These are phyloP conservation scores for Ascochyta pisi DNA, from an alignment of 2,329 filamentous ascomycete species.

Conservation along the genomic window DNA sequence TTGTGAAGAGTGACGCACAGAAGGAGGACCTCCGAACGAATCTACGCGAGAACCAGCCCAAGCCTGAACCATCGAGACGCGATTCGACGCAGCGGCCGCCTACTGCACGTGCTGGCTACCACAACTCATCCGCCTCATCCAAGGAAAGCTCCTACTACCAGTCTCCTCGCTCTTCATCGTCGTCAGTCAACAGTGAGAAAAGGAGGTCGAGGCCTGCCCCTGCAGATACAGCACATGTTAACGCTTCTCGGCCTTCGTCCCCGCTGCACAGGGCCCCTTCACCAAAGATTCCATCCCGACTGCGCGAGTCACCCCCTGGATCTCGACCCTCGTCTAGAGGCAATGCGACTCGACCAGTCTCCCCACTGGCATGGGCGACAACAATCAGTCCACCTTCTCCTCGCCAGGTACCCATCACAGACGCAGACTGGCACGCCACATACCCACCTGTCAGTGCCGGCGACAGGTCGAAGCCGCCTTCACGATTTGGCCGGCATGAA, in stretches of 20 bases:
- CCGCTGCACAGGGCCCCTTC: constrained; percentile 34
- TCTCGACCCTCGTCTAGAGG: constrained; percentile 41
- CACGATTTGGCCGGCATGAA: constrained; percentile 40
- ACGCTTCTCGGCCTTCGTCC: constrained; percentile 32
- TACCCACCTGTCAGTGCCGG: constrained; percentile 34
- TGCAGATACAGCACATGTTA: constrained; percentile 26
- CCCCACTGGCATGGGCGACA: constrained; percentile 34
- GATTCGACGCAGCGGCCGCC: constrained; percentile 27
- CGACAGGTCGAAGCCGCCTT: constrained; percentile 36
- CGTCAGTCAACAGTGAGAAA: constrained; percentile 33
- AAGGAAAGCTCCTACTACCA: constrained; percentile 30
- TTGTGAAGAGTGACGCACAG: constrained; percentile 46
- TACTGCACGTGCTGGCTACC: constrained; percentile 22
- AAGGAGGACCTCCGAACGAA: constrained; percentile 43
- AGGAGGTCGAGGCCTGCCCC: constrained; percentile 27
- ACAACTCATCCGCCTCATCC: constrained; percentile 34
- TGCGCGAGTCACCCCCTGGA: constrained; percentile 31
- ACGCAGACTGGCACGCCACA: constrained; percentile 42
- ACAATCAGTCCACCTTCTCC: constrained; percentile 27
- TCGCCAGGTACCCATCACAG: constrained; percentile 29
- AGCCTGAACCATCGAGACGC: constrained; percentile 23
- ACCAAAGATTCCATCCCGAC: constrained; percentile 37
- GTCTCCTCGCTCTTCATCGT: constrained; percentile 43
- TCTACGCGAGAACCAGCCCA: constrained; percentile 29
- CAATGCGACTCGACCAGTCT: constrained; percentile 29